phyloP scores from a whole-genome alignment of 2,329 filamentous ascomycete species.

The Apiospora arundinis region DNA sequence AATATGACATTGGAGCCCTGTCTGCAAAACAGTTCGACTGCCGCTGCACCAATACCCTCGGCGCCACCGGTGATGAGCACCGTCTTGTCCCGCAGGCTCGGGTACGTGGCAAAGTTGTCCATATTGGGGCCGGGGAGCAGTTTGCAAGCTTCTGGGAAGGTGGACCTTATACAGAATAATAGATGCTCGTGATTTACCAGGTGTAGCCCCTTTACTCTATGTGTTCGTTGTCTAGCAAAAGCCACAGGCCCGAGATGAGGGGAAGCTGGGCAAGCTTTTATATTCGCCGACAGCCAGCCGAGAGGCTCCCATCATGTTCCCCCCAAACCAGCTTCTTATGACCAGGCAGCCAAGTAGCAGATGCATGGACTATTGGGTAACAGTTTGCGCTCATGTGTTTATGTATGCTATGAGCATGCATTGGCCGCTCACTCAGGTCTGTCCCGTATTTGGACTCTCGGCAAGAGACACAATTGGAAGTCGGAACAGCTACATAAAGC shows the following conservation, averaged over 20 bases:
- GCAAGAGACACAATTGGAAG: neutral
- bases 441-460: neutral
- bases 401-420: neutral
- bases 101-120: conserved; percentile 45
- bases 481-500: neutral
- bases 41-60: conserved; percentile 52
- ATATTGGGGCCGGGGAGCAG: conserved; percentile 8
- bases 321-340: neutral
- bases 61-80: conserved; percentile 55
- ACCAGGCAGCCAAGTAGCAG: neutral
- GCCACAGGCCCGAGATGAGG: neutral
- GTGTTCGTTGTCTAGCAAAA: neutral
- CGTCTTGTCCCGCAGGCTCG: conserved; percentile 46
- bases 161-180: neutral
- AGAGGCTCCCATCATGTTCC: neutral
- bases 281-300: neutral
- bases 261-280: neutral
- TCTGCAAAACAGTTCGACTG: conserved; percentile 50
- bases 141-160: neutral
- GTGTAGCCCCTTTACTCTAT: neutral
- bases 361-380: conserved; percentile 5
- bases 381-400: neutral
- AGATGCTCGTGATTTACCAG: neutral
- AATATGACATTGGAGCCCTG: conserved; percentile 54
- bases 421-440: neutral